Conservation (phyloP, 225 moss, liverwort and hornwort genomes). For the Anthoceros angustus region DNA sequence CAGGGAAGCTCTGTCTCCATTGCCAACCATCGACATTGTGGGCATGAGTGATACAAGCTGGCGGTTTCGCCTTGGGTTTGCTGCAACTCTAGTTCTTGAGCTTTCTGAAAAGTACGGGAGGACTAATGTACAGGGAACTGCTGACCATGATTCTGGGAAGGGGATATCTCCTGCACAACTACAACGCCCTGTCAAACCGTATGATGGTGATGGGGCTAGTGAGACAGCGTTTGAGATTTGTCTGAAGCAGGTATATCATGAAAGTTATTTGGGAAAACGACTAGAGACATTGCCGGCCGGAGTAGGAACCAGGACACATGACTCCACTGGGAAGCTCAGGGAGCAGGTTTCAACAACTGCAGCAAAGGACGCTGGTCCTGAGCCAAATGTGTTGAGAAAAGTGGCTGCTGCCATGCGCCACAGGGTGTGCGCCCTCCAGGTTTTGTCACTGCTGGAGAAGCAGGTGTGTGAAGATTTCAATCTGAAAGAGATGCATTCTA, state of each 20-base stretch:
- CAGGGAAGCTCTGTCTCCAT: constrained; percentile 62
- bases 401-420: neutral
- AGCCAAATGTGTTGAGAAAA: neutral
- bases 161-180: neutral
- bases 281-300: neutral
- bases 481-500: neutral
- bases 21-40: constrained; percentile 70
- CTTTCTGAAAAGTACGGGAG: constrained; percentile 40
- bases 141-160: constrained; percentile 11
- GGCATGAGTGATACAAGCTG: constrained; percentile 76
- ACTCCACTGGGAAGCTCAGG: neutral
- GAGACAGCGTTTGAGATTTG: neutral
- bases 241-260: neutral
- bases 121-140: constrained; percentile 14
- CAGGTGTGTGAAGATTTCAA: neutral
- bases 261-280: neutral
- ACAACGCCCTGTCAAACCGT: no score
- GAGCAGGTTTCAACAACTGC: neutral
- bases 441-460: neutral
- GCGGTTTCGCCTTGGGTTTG: constrained; percentile 78
- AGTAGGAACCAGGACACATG: neutral
- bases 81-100: constrained; percentile 61
- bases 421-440: neutral
- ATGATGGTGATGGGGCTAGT: neutral
- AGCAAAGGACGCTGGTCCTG: neutral